phyloP scores from a whole-genome alignment of 2,329 filamentous ascomycete species.

The Fusarium sp. region DNA sequence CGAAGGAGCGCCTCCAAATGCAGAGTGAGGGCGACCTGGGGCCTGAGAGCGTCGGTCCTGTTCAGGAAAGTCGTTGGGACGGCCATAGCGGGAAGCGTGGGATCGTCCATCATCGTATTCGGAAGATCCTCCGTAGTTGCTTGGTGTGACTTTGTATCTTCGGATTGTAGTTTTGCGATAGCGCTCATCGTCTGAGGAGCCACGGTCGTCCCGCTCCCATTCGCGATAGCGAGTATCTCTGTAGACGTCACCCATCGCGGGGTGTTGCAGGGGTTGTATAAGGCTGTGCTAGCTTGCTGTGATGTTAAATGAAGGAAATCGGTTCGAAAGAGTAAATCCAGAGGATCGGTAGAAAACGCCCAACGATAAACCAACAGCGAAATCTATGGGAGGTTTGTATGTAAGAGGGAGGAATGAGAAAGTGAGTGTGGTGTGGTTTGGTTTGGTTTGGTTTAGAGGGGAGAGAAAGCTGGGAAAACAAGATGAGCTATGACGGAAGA shows the following conservation, averaged over 20 bases:
- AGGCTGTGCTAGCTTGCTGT: constrained; percentile 23
- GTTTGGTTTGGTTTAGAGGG: constrained; percentile 17
- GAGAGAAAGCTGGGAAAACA: constrained; percentile 30
- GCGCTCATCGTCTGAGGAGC: constrained; percentile 57
- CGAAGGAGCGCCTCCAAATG: constrained; percentile 56
- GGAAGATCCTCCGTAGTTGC: constrained; percentile 54
- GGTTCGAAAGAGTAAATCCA: constrained; percentile 1
- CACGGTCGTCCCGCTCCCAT: constrained; percentile 46
- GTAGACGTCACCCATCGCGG: constrained; percentile 51
- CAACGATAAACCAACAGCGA: constrained; percentile 33
- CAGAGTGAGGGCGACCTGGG: constrained; percentile 64
- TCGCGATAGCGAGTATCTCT: constrained; percentile 52
- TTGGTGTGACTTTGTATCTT: constrained; percentile 63
- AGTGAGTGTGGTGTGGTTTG: background rate
- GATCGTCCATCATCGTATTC: constrained; percentile 61
- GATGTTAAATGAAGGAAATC: constrained; percentile 6
- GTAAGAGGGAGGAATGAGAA: constrained; percentile 20
- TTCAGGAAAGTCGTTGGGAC: constrained; percentile 56
- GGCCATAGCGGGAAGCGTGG: constrained; percentile 55
- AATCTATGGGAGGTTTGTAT: constrained; percentile 32
- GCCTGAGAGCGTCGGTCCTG: constrained; percentile 58
- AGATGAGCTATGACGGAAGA: constrained; percentile 43
- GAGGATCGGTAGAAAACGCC: constrained; percentile 27
- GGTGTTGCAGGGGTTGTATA: constrained; percentile 35
- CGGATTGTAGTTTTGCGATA: constrained; percentile 61